Evolutionary conservation across 2,329 filamentous ascomycete species (phyloP).

Genomic region (Scortechinia acanthostroma): DNA sequence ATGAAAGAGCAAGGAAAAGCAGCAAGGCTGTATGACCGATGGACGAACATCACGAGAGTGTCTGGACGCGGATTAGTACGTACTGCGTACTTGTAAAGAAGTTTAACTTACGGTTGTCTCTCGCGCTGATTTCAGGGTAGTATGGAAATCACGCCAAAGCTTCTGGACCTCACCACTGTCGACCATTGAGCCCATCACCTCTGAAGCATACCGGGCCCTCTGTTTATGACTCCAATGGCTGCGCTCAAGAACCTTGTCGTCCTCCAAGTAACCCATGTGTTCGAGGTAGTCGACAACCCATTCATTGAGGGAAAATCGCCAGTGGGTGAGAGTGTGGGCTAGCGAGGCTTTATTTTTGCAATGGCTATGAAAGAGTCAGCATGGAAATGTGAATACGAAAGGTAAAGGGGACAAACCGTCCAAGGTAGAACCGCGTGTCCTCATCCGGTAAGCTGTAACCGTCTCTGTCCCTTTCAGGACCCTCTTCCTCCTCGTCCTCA

Average conservation of each 20-base stretch:
- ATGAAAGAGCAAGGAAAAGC: background rate
- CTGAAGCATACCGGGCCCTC: background rate
- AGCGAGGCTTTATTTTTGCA: background rate
- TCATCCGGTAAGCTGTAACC: background rate
- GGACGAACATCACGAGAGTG: background rate
- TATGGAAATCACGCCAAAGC: background rate
- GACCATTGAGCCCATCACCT: background rate
- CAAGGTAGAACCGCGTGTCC: background rate
- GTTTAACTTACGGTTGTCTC: too few species aligned
- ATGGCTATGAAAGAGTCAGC: background rate
- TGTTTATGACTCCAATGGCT: background rate
- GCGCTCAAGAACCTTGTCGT: background rate
- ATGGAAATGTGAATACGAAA: background rate
- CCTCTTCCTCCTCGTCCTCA: background rate
- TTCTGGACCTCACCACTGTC: background rate
- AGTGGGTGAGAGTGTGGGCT: background rate
- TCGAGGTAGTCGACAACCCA: background rate
- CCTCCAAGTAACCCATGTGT: background rate
- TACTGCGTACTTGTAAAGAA: too few species aligned
- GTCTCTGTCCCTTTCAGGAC: background rate
- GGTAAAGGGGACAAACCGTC: background rate
- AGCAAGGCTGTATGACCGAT: background rate
- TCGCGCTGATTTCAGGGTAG: background rate
- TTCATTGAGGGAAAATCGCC: background rate
- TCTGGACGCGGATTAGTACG: too few species aligned